Percentiles rank a stretch among this genome's conserved stretches.
Evolutionary conservation across 2,329 filamentous ascomycete species (phyloP).

Genomic region (Ophiostoma australiae): DNA sequence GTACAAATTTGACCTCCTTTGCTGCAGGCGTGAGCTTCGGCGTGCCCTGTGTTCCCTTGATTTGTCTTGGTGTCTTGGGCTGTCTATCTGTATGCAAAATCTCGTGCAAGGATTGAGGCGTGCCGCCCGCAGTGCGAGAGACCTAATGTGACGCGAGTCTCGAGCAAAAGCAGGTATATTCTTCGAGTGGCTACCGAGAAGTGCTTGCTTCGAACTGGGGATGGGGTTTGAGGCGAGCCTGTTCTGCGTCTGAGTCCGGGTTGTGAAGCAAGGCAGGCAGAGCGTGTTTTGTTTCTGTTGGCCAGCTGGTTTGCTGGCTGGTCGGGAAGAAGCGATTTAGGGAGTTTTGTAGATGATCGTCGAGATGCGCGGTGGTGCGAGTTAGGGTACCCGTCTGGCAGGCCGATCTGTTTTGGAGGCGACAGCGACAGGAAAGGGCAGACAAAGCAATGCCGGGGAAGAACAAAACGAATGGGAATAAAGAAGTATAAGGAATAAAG

Average conservation of each 20-base stretch:
- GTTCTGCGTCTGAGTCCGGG: neutral
- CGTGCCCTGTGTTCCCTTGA: neutral
- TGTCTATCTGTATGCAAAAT: neutral
- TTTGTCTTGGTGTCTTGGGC: neutral
- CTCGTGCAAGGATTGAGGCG: neutral
- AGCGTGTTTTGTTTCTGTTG: neutral
- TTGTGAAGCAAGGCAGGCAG: neutral
- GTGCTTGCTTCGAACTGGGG: neutral
- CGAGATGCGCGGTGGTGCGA: neutral
- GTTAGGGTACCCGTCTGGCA: neutral
- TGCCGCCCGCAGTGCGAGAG: neutral
- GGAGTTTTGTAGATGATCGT: conserved; percentile 8
- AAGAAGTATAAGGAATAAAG: conserved; percentile 15
- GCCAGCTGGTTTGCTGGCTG: neutral
- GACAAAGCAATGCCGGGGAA: neutral
- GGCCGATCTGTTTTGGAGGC: neutral
- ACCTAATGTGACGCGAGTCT: conserved; percentile 2
- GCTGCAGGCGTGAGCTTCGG: neutral
- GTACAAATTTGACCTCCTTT: neutral
- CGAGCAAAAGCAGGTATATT: neutral
- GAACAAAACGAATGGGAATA: neutral
- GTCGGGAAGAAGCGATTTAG: neutral
- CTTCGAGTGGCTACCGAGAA: neutral
- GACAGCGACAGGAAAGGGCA: neutral
- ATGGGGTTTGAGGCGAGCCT: conserved; percentile 6